These are phyloP conservation scores for Amniculicola lignicola DNA, from an alignment of 495 filamentous ascomycete species.

Conservation along the genomic window DNA sequence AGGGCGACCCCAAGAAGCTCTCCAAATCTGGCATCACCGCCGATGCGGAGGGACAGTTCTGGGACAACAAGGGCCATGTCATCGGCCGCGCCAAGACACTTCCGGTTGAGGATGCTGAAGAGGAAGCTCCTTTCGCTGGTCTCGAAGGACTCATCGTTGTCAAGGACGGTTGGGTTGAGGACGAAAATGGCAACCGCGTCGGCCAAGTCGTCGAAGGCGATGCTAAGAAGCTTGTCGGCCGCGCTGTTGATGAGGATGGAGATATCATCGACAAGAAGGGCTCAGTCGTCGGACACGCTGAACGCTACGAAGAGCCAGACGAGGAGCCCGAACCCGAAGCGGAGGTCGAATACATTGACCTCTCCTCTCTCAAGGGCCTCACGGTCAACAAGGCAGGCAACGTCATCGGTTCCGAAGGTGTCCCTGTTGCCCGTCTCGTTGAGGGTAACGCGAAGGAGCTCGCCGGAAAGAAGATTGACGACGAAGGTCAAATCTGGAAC, in stretches of 20 bases:
- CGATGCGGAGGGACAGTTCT: constrained; percentile 45
- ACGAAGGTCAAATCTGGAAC: constrained; percentile 72
- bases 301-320: constrained; percentile 52
- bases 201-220: constrained; percentile 60
- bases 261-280: constrained; percentile 63
- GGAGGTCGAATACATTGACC: constrained; percentile 46
- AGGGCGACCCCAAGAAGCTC: constrained; percentile 47
- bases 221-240: constrained; percentile 60
- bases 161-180: constrained; percentile 58
- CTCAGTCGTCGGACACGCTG: constrained; percentile 59
- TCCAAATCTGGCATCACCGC: constrained; percentile 39
- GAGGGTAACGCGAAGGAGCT: constrained; percentile 67
- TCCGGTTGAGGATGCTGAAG: constrained; percentile 49
- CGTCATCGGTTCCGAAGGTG: constrained; percentile 67
- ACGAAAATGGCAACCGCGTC: constrained; percentile 58
- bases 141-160: constrained; percentile 61
- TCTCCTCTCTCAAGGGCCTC: constrained; percentile 62
- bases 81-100: constrained; percentile 46
- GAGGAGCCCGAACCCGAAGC: constrained; percentile 47
- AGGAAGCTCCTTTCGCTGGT: constrained; percentile 61
- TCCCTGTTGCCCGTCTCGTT: constrained; percentile 65
- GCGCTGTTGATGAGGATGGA: constrained; percentile 62
- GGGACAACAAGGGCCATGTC: constrained; percentile 47
- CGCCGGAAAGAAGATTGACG: constrained; percentile 64
- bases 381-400: constrained; percentile 77